These are phyloP conservation scores for Phytophthora lateralis DNA, from an alignment of 352 stramenopile genomes.

Conservation along the genomic window DNA sequence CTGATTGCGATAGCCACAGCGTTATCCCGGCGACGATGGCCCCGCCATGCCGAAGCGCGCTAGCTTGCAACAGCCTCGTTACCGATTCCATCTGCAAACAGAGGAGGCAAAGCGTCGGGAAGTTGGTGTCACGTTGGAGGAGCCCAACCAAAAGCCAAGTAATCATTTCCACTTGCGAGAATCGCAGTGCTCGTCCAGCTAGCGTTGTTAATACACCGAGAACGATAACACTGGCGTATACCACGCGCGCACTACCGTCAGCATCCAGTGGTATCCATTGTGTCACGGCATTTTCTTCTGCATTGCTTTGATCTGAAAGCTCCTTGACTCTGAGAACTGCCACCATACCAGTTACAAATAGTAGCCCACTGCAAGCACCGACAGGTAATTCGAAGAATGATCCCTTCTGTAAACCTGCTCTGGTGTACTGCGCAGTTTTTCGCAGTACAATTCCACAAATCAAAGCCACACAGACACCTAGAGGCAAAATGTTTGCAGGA, in stretches of 20 bases:
- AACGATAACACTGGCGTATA: conserved; percentile 42
- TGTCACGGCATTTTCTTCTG: conserved; percentile 15
- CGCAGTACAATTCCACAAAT: conserved; percentile 47
- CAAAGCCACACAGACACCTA: conserved; percentile 32
- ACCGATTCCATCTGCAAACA: conserved; percentile 49
- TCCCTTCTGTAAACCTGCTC: conserved; percentile 2
- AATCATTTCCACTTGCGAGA: conserved; percentile 46
- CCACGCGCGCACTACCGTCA: conserved; percentile 50
- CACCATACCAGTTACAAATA: conserved; percentile 37
- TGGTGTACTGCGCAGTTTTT: conserved; percentile 23
- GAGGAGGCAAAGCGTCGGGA: conserved; percentile 64
- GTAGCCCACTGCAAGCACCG: conserved; percentile 17
- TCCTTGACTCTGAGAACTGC: conserved; percentile 32
- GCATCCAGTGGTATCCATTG: conserved; percentile 25
- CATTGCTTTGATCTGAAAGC: conserved; percentile 7
- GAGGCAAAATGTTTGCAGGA: conserved; percentile 24
- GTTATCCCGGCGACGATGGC: conserved; percentile 33
- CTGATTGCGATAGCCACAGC: conserved; percentile 61
- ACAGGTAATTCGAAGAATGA: conserved; percentile 12
- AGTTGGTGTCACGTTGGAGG: conserved; percentile 63
- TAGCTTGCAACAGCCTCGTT: conserved; percentile 25
- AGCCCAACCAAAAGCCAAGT: conserved; percentile 67
- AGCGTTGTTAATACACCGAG: conserved; percentile 21
- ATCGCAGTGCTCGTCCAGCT: conserved; percentile 8
- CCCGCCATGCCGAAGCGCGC: conserved; percentile 6